A percentile compares a stretch with the other conserved stretches of the same genome.
Evolutionary conservation across 768 basidiomycete species (phyloP).

Genomic region (Leucocoprinus sp.): DNA sequence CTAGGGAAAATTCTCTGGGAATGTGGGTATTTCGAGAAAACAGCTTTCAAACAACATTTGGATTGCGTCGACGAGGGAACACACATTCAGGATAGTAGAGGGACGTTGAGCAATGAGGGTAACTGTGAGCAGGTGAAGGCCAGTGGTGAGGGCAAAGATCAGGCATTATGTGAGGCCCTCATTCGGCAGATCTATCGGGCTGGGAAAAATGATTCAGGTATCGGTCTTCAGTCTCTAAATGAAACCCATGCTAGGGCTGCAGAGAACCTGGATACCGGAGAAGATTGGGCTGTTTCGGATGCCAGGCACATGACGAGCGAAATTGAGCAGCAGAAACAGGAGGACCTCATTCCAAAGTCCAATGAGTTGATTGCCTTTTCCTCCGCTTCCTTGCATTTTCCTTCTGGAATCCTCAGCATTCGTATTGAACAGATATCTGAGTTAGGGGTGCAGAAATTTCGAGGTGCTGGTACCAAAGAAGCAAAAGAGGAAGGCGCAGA

Average conservation of each 20-base stretch:
- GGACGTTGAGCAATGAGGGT: background rate
- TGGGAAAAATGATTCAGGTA: background rate
- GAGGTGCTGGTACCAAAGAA: conserved; percentile 45
- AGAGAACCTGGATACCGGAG: background rate
- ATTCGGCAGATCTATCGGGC: background rate
- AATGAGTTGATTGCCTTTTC: conserved; percentile 36
- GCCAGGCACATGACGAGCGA: conserved; percentile 33
- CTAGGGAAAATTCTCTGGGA: conserved; percentile 39
- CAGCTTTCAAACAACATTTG: conserved; percentile 31
- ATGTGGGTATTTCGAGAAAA: conserved; percentile 45
- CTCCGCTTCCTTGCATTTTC: conserved; percentile 52
- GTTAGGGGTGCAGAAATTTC: conserved; percentile 49
- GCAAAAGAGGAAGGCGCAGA: conserved; percentile 48
- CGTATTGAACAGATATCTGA: conserved; percentile 59
- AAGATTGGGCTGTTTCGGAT: conserved; percentile 16
- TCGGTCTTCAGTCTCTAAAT: background rate
- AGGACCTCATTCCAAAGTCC: conserved; percentile 26
- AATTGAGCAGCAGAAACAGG: conserved; percentile 29
- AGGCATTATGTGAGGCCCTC: background rate
- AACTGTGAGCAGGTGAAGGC: conserved; percentile 28
- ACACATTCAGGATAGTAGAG: background rate
- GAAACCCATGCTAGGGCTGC: background rate
- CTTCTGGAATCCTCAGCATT: conserved; percentile 58
- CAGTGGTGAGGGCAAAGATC: conserved; percentile 22
- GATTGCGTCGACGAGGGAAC: conserved; percentile 17